Percentiles rank a stretch among this genome's conserved stretches.
Conservation (phyloP, 1,284 basidiomycete genomes). For the Cutaneotrichosporon sp. region DNA sequence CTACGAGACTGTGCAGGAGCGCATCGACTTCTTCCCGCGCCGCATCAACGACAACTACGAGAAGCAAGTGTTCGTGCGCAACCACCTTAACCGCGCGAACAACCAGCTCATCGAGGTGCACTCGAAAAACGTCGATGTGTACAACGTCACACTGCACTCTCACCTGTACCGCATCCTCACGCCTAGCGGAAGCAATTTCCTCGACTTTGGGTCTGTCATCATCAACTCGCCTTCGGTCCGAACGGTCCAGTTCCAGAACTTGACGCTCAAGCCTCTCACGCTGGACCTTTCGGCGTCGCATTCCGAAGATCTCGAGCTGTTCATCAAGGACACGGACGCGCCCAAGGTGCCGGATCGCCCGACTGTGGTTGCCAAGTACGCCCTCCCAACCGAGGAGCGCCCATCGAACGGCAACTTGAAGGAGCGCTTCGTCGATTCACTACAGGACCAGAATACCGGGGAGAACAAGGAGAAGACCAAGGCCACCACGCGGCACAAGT, state of each 20-base stretch:
- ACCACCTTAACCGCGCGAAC: conserved; percentile 47
- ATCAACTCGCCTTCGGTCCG: conserved; percentile 56
- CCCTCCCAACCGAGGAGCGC: conserved; percentile 11
- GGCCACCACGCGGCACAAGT: conserved; percentile 28
- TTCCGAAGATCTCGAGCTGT: conserved; percentile 57
- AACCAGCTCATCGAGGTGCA: conserved; percentile 56
- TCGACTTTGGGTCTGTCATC: conserved; percentile 58
- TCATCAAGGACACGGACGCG: conserved; percentile 47
- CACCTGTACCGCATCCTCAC: conserved; percentile 58
- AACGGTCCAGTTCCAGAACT: conserved; percentile 56
- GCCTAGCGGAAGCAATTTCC: conserved; percentile 56
- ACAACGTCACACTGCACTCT: conserved; percentile 57
- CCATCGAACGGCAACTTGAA: conserved; percentile 37
- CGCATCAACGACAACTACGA: conserved; percentile 57
- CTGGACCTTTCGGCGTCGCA: conserved; percentile 56
- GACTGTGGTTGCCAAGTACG: conserved; percentile 2
- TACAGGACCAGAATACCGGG: conserved; percentile 32
- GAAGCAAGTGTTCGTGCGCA: conserved; percentile 56
- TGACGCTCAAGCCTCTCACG: conserved; percentile 45
- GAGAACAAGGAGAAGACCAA: conserved; percentile 16
- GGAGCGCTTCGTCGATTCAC: conserved; percentile 58
- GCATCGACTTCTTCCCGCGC: conserved; percentile 57
- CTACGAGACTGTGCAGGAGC: conserved; percentile 54
- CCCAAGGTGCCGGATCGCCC: conserved; percentile 12
- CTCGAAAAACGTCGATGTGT: conserved; percentile 56